Evolutionary conservation across 2,329 filamentous ascomycete species (phyloP).

Genomic region (Ceratocystis variospora): DNA sequence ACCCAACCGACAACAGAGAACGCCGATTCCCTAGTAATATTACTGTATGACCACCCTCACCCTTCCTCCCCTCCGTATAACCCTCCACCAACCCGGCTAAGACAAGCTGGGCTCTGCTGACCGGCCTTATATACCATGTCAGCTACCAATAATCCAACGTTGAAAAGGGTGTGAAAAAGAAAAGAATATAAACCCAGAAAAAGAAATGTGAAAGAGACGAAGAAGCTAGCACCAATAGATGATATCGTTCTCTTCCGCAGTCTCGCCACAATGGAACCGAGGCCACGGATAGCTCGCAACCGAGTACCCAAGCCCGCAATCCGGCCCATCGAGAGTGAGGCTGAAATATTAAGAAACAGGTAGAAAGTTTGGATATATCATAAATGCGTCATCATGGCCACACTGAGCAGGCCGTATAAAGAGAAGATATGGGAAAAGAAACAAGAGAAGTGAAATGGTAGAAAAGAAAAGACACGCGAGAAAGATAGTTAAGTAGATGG

Average conservation of each 20-base stretch:
- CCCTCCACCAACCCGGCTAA: not conserved
- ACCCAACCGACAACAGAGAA: not conserved
- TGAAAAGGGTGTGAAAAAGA: not conserved
- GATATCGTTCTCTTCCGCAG: not conserved
- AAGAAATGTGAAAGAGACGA: not conserved
- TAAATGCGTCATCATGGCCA: constrained; percentile 8
- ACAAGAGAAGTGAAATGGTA: constrained; percentile 15
- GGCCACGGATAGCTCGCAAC: not conserved
- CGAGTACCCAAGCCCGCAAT: constrained; percentile 1
- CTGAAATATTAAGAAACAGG: constrained; percentile 2
- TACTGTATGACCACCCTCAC: not conserved
- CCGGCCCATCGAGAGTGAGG: not conserved
- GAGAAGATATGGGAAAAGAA: constrained; percentile 11
- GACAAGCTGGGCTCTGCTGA: not conserved
- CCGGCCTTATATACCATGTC: not conserved
- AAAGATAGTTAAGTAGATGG: not conserved
- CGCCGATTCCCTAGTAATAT: not conserved
- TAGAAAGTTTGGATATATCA: not conserved
- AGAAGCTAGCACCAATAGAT: not conserved
- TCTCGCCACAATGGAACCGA: not conserved
- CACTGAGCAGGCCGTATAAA: not conserved
- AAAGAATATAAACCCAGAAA: not conserved
- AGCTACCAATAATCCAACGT: not conserved
- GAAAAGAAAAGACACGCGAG: constrained; percentile 5
- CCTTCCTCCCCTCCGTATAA: not conserved